Evolutionary conservation across 805 yeast genomes (phyloP).

Genomic region (Debaryomyces prosopidis): DNA sequence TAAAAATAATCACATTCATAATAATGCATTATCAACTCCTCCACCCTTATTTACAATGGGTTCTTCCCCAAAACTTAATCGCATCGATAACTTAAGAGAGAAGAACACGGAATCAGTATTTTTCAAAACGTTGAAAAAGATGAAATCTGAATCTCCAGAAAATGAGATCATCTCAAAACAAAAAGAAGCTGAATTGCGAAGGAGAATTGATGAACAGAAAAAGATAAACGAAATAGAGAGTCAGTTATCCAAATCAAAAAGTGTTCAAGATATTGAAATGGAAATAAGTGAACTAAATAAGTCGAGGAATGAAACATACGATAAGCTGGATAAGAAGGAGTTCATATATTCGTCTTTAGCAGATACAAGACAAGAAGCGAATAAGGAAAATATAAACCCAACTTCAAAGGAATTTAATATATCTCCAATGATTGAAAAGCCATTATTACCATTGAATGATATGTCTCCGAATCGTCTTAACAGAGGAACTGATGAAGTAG

Average conservation of each 20-base stretch:
- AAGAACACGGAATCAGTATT: slow-evolving; percentile 14
- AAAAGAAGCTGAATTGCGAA: slow-evolving; percentile 23
- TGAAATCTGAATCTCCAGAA: slow-evolving; percentile 10
- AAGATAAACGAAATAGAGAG: slow-evolving; percentile 15
- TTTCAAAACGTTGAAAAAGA: slow-evolving; percentile 14
- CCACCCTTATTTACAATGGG: slow-evolving; percentile 4
- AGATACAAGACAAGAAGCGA: not conserved
- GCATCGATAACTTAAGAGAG: not conserved
- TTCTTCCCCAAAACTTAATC: slow-evolving; percentile 2
- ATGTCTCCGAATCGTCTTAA: slow-evolving; percentile 17
- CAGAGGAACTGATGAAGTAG: slow-evolving; percentile 12
- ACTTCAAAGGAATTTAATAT: not conserved
- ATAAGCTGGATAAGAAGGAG: not conserved
- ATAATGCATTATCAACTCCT: slow-evolving; percentile 4
- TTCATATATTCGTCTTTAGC: not conserved
- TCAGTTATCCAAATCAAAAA: not conserved
- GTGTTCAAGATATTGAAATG: slow-evolving; percentile 3
- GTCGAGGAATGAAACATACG: not conserved
- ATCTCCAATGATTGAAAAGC: not conserved
- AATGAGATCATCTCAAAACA: slow-evolving; percentile 13
- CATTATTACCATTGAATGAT: slow-evolving; percentile 18
- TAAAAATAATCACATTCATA: not conserved
- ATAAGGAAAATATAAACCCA: not conserved
- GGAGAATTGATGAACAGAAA: slow-evolving; percentile 27
- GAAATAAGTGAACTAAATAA: slow-evolving; percentile 4